These are phyloP conservation scores for Torulaspora globosa DNA, from an alignment of 1,139 yeast genomes.

Conservation along the genomic window DNA sequence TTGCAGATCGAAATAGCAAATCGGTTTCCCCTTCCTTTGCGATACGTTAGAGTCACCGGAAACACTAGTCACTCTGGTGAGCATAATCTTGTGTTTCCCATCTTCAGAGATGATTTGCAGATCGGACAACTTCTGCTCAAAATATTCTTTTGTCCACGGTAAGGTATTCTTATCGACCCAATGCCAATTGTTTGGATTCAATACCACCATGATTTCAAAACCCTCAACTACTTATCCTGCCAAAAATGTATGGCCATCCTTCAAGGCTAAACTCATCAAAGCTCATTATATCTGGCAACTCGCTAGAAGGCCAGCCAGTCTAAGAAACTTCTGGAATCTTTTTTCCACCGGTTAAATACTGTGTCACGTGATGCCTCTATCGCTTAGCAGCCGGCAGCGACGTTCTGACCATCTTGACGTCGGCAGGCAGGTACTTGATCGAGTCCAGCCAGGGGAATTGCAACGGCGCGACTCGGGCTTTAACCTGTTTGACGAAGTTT, in stretches of 20 bases:
- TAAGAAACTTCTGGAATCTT: constrained; percentile 7
- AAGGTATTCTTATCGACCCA: constrained; percentile 80
- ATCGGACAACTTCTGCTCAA: constrained; percentile 44
- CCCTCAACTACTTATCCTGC: neutral
- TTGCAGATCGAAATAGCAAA: constrained; percentile 66
- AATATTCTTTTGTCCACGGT: constrained; percentile 66
- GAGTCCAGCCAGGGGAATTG: constrained; percentile 30
- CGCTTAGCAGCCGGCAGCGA: constrained; percentile 15
- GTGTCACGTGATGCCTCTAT: constrained; percentile 1
- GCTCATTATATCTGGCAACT: neutral
- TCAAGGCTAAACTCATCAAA: neutral
- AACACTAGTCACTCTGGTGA: constrained; percentile 45
- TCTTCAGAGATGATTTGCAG: constrained; percentile 40
- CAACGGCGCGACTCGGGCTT: constrained; percentile 18
- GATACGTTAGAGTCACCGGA: constrained; percentile 77
- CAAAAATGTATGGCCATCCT: neutral
- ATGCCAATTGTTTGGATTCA: constrained; percentile 87
- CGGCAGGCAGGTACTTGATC: constrained; percentile 19
- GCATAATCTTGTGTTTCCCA: constrained; percentile 35
- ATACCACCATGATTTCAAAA: constrained; percentile 55
- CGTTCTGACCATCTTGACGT: constrained; percentile 19
- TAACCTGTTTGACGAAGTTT: constrained; percentile 21
- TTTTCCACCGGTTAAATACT: neutral
- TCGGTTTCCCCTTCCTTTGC: constrained; percentile 75
- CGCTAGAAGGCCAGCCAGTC: too few species aligned